A percentile compares a stretch with the other conserved stretches of the same genome.
Evolutionary conservation across 2,329 filamentous ascomycete genomes (phyloP).

Genomic region (Dichotomopilus funicola): DNA sequence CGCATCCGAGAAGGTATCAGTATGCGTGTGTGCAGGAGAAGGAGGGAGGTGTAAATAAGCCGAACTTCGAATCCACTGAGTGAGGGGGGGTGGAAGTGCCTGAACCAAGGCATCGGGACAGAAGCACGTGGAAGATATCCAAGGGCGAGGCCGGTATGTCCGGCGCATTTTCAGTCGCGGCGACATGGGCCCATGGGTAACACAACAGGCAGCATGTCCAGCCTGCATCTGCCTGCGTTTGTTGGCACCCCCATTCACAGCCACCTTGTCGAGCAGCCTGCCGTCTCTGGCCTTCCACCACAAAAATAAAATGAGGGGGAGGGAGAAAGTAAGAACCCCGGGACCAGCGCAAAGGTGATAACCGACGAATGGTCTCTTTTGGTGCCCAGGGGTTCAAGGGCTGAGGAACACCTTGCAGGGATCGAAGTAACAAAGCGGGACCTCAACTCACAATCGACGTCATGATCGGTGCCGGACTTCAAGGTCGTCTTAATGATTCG

Average conservation of each 20-base stretch:
- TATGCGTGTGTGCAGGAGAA: too few species aligned
- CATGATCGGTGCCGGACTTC: constrained; percentile 15
- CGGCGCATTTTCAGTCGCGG: constrained; percentile 10
- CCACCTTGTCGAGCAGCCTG: too few species aligned
- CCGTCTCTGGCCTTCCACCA: too few species aligned
- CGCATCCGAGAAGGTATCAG: too few species aligned
- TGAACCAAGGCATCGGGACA: constrained; percentile 15
- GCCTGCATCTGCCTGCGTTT: not conserved
- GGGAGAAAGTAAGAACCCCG: too few species aligned
- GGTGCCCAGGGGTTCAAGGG: not conserved
- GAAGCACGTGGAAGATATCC: constrained; percentile 16
- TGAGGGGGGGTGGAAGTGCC: not conserved
- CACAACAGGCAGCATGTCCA: constrained; percentile 3
- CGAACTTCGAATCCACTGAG: too few species aligned
- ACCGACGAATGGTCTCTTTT: not conserved
- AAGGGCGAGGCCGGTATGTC: constrained; percentile 1
- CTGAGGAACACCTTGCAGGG: not conserved
- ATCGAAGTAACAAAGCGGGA: not conserved
- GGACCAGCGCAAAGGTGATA: too few species aligned
- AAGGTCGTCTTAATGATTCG: constrained; percentile 15
- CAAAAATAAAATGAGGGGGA: too few species aligned
- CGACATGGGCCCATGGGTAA: constrained; percentile 1
- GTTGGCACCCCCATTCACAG: not conserved
- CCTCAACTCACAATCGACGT: constrained; percentile 26
- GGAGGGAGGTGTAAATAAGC: too few species aligned